These are phyloP conservation scores for Pestalotiopsis sp. DNA, from an alignment of 2,329 filamentous ascomycete species.

Conservation along the genomic window DNA sequence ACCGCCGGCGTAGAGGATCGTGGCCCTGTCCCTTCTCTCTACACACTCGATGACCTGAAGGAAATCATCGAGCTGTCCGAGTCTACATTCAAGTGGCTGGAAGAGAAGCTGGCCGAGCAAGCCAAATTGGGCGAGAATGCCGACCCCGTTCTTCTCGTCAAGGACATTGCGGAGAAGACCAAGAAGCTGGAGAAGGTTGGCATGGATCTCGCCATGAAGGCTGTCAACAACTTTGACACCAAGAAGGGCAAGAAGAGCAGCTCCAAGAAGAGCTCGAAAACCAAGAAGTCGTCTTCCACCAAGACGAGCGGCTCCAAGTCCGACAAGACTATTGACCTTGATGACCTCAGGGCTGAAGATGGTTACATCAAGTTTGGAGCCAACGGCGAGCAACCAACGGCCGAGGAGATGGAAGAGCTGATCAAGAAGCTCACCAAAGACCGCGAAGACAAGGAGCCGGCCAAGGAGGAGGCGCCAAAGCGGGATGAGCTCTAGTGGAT, in stretches of 20 bases:
- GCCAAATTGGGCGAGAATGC: conserved; percentile 69
- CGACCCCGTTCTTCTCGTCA: conserved; percentile 73
- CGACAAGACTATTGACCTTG: conserved; percentile 44
- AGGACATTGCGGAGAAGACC: conserved; percentile 71
- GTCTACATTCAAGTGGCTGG: conserved; percentile 72
- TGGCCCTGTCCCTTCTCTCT: conserved; percentile 66
- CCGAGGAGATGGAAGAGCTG: conserved; percentile 56
- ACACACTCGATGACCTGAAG: conserved; percentile 73
- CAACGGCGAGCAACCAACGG: conserved; percentile 45
- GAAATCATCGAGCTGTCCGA: conserved; percentile 65
- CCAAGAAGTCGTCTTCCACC: conserved; percentile 42
- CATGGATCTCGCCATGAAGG: conserved; percentile 72
- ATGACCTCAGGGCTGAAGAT: conserved; percentile 41
- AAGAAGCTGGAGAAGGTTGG: conserved; percentile 72
- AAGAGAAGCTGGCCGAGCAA: conserved; percentile 71
- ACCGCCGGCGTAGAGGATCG: conserved; percentile 50
- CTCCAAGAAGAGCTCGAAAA: conserved; percentile 38
- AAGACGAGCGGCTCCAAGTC: conserved; percentile 34
- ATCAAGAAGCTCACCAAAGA: conserved; percentile 47
- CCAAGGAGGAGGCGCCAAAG: conserved; percentile 20
- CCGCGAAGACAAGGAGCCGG: conserved; percentile 23
- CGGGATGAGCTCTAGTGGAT: conserved; percentile 30
- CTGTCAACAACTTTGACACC: conserved; percentile 58
- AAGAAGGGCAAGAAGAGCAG: conserved; percentile 44
- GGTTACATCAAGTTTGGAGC: conserved; percentile 38